phyloP scores from a whole-genome alignment of 73 alveolate genomes.

The Stentor coeruleus region DNA sequence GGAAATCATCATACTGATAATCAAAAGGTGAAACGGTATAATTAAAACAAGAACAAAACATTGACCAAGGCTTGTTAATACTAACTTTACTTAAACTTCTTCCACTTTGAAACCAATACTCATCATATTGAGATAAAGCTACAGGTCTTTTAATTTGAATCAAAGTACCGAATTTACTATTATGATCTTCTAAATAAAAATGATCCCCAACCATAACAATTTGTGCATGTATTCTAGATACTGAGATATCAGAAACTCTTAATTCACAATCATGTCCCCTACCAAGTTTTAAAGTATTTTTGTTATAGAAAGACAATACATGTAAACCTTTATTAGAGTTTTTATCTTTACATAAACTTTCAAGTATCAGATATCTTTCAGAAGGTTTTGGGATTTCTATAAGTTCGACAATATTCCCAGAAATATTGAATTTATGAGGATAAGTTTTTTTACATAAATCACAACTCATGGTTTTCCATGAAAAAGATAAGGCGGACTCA shows the following conservation, averaged over 20 bases:
- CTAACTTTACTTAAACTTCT: not conserved
- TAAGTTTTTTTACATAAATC: slow-evolving; percentile 19
- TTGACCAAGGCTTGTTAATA: not conserved
- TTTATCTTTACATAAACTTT: slow-evolving; percentile 3
- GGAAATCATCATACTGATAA: not conserved
- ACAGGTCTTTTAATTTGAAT: slow-evolving; percentile 37
- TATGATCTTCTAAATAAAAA: slow-evolving; percentile 46
- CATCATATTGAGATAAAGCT: slow-evolving; percentile 11
- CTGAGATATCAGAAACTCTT: slow-evolving; percentile 53
- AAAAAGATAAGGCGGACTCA: not conserved
- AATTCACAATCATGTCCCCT: slow-evolving; percentile 64
- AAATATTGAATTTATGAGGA: slow-evolving; percentile 6
- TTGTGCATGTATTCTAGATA: slow-evolving; percentile 47
- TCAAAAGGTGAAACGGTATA: not conserved
- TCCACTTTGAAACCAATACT: not conserved
- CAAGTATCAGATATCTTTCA: not conserved
- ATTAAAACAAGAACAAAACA: not conserved
- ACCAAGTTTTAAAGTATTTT: slow-evolving; percentile 27
- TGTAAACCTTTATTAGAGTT: slow-evolving; percentile 20
- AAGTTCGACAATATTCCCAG: slow-evolving; percentile 6
- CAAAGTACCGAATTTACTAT: slow-evolving; percentile 61
- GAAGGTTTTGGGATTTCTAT: slow-evolving; percentile 29
- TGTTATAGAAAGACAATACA: not conserved
- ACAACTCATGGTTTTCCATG: slow-evolving; percentile 19
- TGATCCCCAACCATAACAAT: slow-evolving; percentile 20